These are phyloP conservation scores for Candida nanaspora DNA, from an alignment of 805 yeast species.

Conservation along the genomic window DNA sequence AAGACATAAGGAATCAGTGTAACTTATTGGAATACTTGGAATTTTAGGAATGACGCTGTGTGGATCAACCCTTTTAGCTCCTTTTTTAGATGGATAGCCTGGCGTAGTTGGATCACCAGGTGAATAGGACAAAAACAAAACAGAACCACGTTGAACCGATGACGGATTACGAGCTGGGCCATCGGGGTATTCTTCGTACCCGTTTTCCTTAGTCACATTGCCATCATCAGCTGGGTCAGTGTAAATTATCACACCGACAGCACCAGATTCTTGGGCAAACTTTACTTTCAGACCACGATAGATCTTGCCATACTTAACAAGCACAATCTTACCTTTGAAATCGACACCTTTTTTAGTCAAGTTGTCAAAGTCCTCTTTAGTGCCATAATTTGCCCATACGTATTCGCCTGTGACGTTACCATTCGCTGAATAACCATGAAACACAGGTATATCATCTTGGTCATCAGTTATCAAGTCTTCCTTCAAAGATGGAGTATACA, in stretches of 20 bases:
- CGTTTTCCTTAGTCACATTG: constrained; percentile 43
- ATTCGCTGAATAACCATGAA: constrained; percentile 68
- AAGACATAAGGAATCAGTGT: constrained; percentile 56
- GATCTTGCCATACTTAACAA: constrained; percentile 58
- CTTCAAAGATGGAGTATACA: constrained; percentile 45
- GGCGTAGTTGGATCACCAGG: constrained; percentile 84
- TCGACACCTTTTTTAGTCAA: constrained; percentile 41
- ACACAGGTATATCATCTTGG: constrained; percentile 51
- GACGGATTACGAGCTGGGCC: constrained; percentile 78
- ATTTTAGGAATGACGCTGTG: constrained; percentile 47
- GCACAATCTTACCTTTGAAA: constrained; percentile 51
- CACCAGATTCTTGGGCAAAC: constrained; percentile 68
- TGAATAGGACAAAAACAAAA: constrained; percentile 47
- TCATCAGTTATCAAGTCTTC: constrained; percentile 45
- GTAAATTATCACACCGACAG: constrained; percentile 58
- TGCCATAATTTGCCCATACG: constrained; percentile 67
- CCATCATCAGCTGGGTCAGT: constrained; percentile 67
- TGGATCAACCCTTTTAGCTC: constrained; percentile 44
- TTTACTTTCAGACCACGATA: constrained; percentile 72
- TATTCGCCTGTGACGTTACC: constrained; percentile 67
- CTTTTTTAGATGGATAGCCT: constrained; percentile 55
- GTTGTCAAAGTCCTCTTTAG: constrained; percentile 47
- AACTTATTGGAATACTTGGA: constrained; percentile 67
- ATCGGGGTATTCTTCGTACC: constrained; percentile 58
- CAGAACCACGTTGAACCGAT: constrained; percentile 71